Base-by-base conservation (phyloP, 2,329 filamentous ascomycete genomes). In the Herpomyces periplanetae region DNA sequence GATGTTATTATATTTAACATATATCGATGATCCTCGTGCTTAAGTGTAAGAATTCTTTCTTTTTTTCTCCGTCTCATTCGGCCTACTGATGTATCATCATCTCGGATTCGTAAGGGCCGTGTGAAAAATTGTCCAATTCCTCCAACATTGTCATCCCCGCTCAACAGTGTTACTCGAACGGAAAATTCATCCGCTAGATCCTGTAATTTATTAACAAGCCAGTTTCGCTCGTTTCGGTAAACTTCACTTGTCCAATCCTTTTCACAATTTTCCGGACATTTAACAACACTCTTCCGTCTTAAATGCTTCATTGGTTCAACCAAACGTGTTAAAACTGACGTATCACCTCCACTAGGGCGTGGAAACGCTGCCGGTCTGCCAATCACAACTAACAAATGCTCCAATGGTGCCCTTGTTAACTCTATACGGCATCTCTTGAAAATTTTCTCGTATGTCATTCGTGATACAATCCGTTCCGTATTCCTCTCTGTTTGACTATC, bases 191-290 rank as follows among this genome's bases (percentile, higher is more conserved):
- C 69, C 5, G 84, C 73, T 23, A 96, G 47, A 30, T 87, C 69
- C 37, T 96, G 84, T 11, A 96, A 44, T 30, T 88, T 71, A 33
- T 80, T 64, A 15, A 96, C 55, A 25, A 91, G 48, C 37, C 66
- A 62, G 25, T 60, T 66, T 19, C 80, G 57, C 39, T 96, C 80
- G 11, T 56, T 49, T 35, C 91, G 96, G 42, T 91, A 73, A 32
- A 71, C 66, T 34, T 69, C 85, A 14, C 75, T 68, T 1, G 75
- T 88, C 80, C 80, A 96, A 34, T 96, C 75, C 36, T 91, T 80
- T 33, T 88, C 75, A 5, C 87, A 42, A 30, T 85, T 71, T 33
- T 87, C 73, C 11, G 85, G 44, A 7, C 91, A 65, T 37, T 91
- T 80, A 4, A 80, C 64, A 8, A 69, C 69, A 10, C 69, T 71